Percentiles rank a stretch among this genome's conserved stretches.
These are phyloP conservation scores for Pseudogymnoascus sp. DNA, from an alignment of 2,329 filamentous ascomycete species.

Conservation along the genomic window DNA sequence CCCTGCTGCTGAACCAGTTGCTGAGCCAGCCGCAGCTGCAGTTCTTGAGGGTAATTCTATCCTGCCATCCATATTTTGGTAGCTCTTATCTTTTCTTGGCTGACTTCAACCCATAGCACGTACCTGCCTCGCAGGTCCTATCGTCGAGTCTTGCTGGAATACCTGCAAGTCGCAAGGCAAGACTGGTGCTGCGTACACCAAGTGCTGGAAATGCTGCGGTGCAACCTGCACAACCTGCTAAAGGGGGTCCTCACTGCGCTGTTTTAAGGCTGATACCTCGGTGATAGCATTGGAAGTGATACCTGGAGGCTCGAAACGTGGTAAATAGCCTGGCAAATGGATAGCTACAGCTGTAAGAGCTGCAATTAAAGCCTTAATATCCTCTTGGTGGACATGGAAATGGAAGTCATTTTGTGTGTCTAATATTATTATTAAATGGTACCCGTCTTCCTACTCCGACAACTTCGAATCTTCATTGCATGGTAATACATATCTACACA, in stretches of 20 bases:
- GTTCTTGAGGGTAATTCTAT: neutral
- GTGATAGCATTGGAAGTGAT: neutral
- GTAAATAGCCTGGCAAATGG: neutral
- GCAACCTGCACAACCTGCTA: neutral
- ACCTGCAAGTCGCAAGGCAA: neutral
- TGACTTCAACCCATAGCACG: neutral
- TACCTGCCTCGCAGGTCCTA: neutral
- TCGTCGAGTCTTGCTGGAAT: neutral
- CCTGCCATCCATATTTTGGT: neutral
- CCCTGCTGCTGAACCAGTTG: neutral
- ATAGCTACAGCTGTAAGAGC: neutral
- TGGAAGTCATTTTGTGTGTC: neutral
- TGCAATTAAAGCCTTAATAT: neutral
- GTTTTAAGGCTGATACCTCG: neutral
- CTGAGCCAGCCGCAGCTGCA: neutral
- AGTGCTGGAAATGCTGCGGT: neutral
- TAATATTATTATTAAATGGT: neutral
- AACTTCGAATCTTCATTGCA: neutral
- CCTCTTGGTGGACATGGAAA: neutral
- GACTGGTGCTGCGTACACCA: constrained; percentile 3
- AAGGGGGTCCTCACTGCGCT: neutral
- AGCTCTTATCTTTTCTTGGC: neutral
- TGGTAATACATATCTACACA: neutral
- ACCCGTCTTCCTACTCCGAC: neutral
- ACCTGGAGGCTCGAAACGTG: neutral